A percentile compares a stretch with the other conserved stretches of the same genome.
Evolutionary conservation across 73 alveolate species (phyloP).

Genomic region (Blepharisma stoltei): DNA sequence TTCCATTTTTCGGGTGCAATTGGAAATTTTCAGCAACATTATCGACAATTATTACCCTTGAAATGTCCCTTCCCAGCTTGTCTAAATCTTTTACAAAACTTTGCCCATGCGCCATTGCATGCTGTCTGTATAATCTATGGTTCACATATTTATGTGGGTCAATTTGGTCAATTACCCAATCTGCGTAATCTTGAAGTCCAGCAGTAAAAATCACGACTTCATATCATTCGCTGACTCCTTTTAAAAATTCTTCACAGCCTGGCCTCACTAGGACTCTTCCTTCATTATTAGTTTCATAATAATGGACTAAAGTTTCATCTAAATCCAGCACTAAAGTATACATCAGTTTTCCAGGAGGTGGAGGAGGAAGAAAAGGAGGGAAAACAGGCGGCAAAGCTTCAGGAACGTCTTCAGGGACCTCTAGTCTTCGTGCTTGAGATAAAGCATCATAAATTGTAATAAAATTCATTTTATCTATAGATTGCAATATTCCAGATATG

Average conservation of each 20-base stretch:
- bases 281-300: slow-evolving; percentile 81
- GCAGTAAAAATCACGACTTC: slow-evolving; percentile 99
- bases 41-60: slow-evolving; percentile 88
- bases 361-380: slow-evolving; percentile 16
- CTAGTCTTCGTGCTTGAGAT: background rate
- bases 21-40: slow-evolving; percentile 95
- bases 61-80: slow-evolving; percentile 91
- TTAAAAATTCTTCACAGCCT: slow-evolving; percentile 75
- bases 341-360: slow-evolving; percentile 35
- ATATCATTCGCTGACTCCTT: slow-evolving; percentile 82
- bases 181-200: slow-evolving; percentile 95
- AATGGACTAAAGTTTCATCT: slow-evolving; percentile 98
- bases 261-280: slow-evolving; percentile 93
- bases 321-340: slow-evolving; percentile 92
- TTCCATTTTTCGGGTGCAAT: slow-evolving; percentile 90
- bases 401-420: too few relatives aligned
- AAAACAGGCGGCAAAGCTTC: background rate
- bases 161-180: slow-evolving; percentile 83
- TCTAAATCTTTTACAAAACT: slow-evolving; percentile 88
- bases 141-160: slow-evolving; percentile 73
- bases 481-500: background rate
- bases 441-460: background rate
- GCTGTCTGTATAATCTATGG: slow-evolving; percentile 88
- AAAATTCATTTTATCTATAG: background rate
- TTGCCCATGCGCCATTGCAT: slow-evolving; percentile 80